Base-by-base conservation (phyloP, 371 early-diverging fungal species). In the Mucor mucedo region DNA sequence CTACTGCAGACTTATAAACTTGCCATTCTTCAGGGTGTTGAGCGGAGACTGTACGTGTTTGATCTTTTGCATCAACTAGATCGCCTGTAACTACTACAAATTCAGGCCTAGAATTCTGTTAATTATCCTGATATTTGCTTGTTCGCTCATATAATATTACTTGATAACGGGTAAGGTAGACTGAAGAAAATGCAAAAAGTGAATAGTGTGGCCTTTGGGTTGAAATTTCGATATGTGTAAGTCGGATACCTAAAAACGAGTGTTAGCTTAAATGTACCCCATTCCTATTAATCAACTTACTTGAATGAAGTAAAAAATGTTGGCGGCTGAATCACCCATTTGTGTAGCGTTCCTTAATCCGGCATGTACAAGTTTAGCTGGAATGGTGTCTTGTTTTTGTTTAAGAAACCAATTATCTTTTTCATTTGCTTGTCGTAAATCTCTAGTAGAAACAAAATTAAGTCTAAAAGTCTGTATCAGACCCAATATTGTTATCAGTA, bases 21-120 rank as follows among this genome's bases (percentile, higher is more conserved):
- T 70, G 41, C 97, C 96, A 95, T 76, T 96, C 97, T 49, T 91
- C 91, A 21, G 69, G 29, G 58, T 91, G 90, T 73, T 97, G 97
- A 68, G 74, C 60, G 4, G 94, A 91, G 16, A 69, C 80, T 3
- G 89, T 78, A 14, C 73, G 68, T 10, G 82, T 72, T 35, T 72
- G 60, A 59, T 90, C 87, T 67, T 95, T 93, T 16, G 94, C 95
- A 78, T 97, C 96, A 5, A 93, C 92, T 66, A 96, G 72, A 72
- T 96, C 96, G 2, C 91, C 91, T 2, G 90, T 91, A 8, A 88
- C 85, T 5, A 86, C 76, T 5, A 89, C 88, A 73, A 91, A 87
- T 4, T 86, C 78, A 5, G 90, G 91, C 10, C 87, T 70, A 47
- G 8, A 41, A n/a, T 14, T 30, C 30, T 30, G 28, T 27, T 48